A percentile compares a stretch with the other conserved stretches of the same genome.
These are phyloP conservation scores for Rhodomyrtus tomentosa DNA, from an alignment of 345 rosid genomes.

Conservation along the genomic window DNA sequence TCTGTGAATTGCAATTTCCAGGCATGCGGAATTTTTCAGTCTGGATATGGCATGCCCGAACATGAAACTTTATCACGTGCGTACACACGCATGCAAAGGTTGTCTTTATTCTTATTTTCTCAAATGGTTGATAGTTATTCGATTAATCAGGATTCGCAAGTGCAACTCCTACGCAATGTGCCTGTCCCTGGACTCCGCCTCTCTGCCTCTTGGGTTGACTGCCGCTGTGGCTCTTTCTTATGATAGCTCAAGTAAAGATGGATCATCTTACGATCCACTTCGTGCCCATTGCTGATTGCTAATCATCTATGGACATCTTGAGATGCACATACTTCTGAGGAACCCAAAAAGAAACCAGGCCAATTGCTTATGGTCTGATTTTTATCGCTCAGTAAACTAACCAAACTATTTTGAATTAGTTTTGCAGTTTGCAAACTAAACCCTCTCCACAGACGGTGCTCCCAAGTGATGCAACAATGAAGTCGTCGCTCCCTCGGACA, in stretches of 20 bases:
- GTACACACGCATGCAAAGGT: background rate
- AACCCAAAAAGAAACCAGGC: background rate
- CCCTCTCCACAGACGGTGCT: background rate
- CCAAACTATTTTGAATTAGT: background rate
- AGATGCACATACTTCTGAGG: background rate
- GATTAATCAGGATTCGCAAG: slow-evolving; percentile 50
- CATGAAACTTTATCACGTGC: background rate
- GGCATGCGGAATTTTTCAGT: too few relatives aligned
- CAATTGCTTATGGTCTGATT: background rate
- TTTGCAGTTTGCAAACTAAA: background rate
- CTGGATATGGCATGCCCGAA: background rate
- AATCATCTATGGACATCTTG: background rate
- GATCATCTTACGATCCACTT: slow-evolving; percentile 39
- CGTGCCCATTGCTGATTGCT: slow-evolving; percentile 39
- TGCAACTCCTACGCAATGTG: slow-evolving; percentile 39
- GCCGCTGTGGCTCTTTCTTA: slow-evolving; percentile 41
- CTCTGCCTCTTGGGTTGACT: slow-evolving; percentile 48
- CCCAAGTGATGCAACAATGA: background rate
- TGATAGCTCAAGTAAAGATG: slow-evolving; percentile 58
- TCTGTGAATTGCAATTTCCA: too few relatives aligned
- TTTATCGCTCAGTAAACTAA: background rate
- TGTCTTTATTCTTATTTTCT: background rate
- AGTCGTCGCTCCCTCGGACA: background rate
- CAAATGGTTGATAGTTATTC: background rate
- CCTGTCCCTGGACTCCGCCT: slow-evolving; percentile 64